Evolutionary conservation across 1,284 basidiomycete species (phyloP), one percentile per base, ranked within the genome.

Genomic region (Pseudozyma flocculosa): DNA sequence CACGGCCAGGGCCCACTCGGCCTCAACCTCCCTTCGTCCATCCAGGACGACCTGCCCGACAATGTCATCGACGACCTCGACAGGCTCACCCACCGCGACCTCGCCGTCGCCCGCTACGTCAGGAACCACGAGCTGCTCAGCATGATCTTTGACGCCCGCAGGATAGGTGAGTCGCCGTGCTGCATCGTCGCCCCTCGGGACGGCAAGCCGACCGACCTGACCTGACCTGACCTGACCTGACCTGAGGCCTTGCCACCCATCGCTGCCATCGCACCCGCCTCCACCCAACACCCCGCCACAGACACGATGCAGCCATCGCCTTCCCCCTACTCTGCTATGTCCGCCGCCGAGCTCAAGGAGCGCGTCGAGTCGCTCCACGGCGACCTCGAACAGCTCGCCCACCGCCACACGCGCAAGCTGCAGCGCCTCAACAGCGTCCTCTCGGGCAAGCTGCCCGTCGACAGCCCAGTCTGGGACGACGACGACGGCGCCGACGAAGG

Each of bases 81-180:
- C 52, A 39, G 72, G 1, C 50, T 70, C 19, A 63, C 61, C 0
- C 66, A 71, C 15, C 45, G 75, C 2, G 75, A 78, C 44, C 50
- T 78, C 9, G 67, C 73, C 22, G 62, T 67, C 2, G 73, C 74
- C 0, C 45, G 75, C 17, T 78, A 74, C 48, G 66, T 62, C n/a
- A 57, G 57, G 43, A 72, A 75, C 40, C 75, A 78, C 58, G 70
- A 72, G 40, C 56, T 73, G 19, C 48, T 78, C 26, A 65, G 62
- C n/a, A 54, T 56, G 40, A 45, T 78, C 22, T 72, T 78, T 40
- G 75, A 75, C 36, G 66, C 73, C 10, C 50, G 70, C 26, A 49
- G 71, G 34, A 66, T 77, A 22, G 57, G 57, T 64, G 43, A 17
- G 56, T 44, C 5, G 21, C 4, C n/a, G n/a, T n/a, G n/a, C n/a